phyloP scores from a whole-genome alignment of 768 basidiomycete genomes.

The Roridomyces roridus region DNA sequence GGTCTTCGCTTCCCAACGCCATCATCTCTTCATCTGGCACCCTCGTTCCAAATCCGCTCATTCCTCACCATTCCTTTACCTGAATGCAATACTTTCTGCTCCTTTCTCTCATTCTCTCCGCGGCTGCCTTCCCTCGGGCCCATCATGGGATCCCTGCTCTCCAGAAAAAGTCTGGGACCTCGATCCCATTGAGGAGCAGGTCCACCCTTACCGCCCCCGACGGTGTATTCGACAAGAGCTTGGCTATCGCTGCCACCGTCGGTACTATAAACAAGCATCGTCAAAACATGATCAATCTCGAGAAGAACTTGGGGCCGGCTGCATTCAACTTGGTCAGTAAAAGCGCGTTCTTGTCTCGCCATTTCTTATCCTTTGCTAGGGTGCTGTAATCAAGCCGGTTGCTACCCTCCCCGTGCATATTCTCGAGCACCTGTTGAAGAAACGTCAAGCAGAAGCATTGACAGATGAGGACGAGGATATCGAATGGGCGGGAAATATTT shows the following conservation, averaged over 20 bases:
- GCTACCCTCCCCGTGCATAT: constrained; percentile 22
- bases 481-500: constrained; percentile 47
- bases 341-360: background rate
- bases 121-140: background rate
- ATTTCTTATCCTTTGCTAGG: constrained; percentile 9
- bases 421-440: constrained; percentile 24
- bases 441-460: constrained; percentile 39
- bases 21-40: no score
- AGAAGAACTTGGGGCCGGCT: constrained; percentile 34
- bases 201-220: constrained; percentile 11
- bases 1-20: no score
- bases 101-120: constrained; percentile 9
- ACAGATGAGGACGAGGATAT: constrained; percentile 40
- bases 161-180: constrained; percentile 3
- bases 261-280: constrained; percentile 41
- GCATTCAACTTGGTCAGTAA: constrained; percentile 17
- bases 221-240: constrained; percentile 28
- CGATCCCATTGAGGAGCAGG: constrained; percentile 18
- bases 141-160: background rate
- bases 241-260: constrained; percentile 24
- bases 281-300: constrained; percentile 42
- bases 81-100: background rate
- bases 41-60: background rate
- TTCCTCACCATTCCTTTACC: background rate
- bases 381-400: constrained; percentile 36